These are phyloP conservation scores for Crassisporium funariophilum DNA, from an alignment of 768 basidiomycete genomes.

Conservation along the genomic window DNA sequence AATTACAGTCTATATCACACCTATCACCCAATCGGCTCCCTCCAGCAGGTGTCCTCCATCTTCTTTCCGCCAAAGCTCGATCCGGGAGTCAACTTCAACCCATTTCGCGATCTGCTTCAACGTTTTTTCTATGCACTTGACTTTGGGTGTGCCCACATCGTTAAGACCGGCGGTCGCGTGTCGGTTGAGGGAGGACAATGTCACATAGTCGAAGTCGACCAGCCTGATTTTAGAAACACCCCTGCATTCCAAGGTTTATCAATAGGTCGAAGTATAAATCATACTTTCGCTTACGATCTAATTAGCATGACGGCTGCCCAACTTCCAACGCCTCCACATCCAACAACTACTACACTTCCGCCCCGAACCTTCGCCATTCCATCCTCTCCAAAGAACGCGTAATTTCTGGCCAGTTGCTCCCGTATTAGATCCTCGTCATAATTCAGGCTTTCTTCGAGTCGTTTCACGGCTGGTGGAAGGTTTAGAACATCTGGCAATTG, in stretches of 20 bases:
- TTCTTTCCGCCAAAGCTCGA: conserved; percentile 88
- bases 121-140: conserved; percentile 68
- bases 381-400: conserved; percentile 91
- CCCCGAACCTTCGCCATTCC: conserved; percentile 78
- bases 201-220: conserved; percentile 97
- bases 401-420: conserved; percentile 92
- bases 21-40: conserved; percentile 93
- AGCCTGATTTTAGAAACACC: conserved; percentile 77
- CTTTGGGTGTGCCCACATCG: conserved; percentile 95
- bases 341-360: conserved; percentile 83
- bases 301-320: conserved; percentile 95
- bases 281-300: conserved; percentile 65
- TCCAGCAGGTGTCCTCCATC: conserved; percentile 73
- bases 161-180: conserved; percentile 88
- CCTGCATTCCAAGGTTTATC: conserved; percentile 34
- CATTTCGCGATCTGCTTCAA: conserved; percentile 79
- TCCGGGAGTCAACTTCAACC: conserved; percentile 80
- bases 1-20: conserved; percentile 41
- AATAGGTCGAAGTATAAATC: background rate
- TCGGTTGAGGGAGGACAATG: conserved; percentile 91
- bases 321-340: conserved; percentile 96
- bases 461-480: conserved; percentile 5
- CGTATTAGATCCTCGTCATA: conserved; percentile 82
- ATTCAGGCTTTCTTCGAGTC: conserved; percentile 12
- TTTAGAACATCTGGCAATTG: conserved; percentile 7